phyloP scores from a whole-genome alignment of 345 rosid species.

The Viola odorata region DNA sequence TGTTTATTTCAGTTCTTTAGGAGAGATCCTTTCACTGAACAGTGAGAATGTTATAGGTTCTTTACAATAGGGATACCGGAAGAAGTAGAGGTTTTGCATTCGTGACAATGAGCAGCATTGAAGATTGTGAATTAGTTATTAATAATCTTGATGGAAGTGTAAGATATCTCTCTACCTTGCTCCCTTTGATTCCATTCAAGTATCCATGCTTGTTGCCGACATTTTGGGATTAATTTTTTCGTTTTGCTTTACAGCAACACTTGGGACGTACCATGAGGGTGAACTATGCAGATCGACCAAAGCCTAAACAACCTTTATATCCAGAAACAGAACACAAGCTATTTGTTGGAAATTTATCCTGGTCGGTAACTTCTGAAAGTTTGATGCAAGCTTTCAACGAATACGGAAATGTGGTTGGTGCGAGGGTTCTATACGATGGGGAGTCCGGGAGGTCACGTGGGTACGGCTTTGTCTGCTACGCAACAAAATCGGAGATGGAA shows the following conservation, averaged over 20 bases:
- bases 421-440: conserved; percentile 82
- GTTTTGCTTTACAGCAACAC: conserved; percentile 43
- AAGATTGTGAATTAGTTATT: conserved; percentile 62
- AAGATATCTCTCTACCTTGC: conserved; percentile 19
- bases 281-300: conserved; percentile 73
- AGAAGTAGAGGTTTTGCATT: conserved; percentile 90
- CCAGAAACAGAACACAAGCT: conserved; percentile 83
- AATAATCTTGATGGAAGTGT: conserved; percentile 89
- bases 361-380: conserved; percentile 75
- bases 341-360: conserved; percentile 78
- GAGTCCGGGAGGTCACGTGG: conserved; percentile 80
- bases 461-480: conserved; percentile 71
- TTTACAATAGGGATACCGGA: conserved; percentile 72
- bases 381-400: conserved; percentile 61
- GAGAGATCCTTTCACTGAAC: neutral
- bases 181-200: neutral
- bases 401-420: conserved; percentile 72
- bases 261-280: conserved; percentile 65
- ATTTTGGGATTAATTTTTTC: neutral
- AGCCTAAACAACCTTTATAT: conserved; percentile 53
- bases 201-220: no score
- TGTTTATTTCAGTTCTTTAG: neutral
- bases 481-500: conserved; percentile 68
- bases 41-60: conserved; percentile 41
- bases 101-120: conserved; percentile 80